Evolutionary conservation across 306 rosid species (phyloP).

Genomic region (Sesbania bispinosa): DNA sequence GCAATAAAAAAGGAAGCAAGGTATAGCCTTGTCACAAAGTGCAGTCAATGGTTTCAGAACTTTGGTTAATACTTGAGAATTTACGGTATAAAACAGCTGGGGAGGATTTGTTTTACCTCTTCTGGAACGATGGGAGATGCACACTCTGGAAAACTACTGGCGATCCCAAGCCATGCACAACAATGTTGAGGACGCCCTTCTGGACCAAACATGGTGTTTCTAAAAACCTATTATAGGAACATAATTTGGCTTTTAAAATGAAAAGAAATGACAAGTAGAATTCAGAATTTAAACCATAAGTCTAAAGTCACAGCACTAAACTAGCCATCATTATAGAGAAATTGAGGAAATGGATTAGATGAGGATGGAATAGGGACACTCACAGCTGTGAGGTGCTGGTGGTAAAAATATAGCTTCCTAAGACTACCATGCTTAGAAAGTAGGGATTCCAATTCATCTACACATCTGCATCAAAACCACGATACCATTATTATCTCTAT

Average conservation of each 20-base stretch:
- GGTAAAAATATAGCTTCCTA: conserved; percentile 87
- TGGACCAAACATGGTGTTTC: conserved; percentile 99
- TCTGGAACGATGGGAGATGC: conserved; percentile 88
- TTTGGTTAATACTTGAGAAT: conserved; percentile 13
- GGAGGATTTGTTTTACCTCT: conserved; percentile 58
- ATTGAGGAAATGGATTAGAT: conserved; percentile 28
- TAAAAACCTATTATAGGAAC: conserved; percentile 64
- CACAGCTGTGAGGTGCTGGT: conserved; percentile 93
- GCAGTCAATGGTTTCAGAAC: not conserved
- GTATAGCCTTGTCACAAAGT: not conserved
- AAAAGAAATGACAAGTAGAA: conserved; percentile 12
- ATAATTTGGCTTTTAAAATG: conserved; percentile 29
- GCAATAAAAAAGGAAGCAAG: not conserved
- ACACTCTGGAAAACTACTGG: conserved; percentile 98
- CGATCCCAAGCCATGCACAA: conserved; percentile 99
- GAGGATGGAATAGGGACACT: conserved; percentile 37
- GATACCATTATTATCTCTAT: conserved; percentile 17
- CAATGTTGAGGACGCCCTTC: conserved; percentile 99
- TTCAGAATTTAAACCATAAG: conserved; percentile 24
- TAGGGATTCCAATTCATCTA: conserved; percentile 87
- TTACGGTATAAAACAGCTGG: not conserved
- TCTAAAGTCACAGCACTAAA: not conserved
- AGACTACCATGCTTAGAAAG: conserved; percentile 94
- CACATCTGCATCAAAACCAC: conserved; percentile 64
- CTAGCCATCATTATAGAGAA: conserved; percentile 11